These are phyloP conservation scores for Xylaria flabelliformis DNA, from an alignment of 495 filamentous ascomycete genomes.

Conservation along the genomic window DNA sequence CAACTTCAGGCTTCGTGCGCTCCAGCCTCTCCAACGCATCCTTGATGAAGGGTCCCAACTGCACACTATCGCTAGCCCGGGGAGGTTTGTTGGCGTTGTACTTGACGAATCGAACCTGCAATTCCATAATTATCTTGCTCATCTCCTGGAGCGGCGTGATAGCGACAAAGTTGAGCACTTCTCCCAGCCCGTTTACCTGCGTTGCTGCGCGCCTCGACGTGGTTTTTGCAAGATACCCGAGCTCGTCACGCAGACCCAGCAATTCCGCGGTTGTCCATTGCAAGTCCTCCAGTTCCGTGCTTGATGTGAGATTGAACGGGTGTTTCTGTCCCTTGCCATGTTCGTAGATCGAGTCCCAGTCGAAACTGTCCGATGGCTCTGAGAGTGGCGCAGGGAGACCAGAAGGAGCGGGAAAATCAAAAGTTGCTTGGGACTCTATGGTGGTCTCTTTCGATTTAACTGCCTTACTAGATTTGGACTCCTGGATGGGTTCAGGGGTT, in stretches of 20 bases:
- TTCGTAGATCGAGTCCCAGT: neutral
- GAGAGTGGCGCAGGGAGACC: neutral
- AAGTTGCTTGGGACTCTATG: neutral
- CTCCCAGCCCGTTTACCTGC: neutral
- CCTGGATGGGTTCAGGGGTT: neutral
- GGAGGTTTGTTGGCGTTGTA: neutral
- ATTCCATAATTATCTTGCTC: neutral
- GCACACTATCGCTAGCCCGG: neutral
- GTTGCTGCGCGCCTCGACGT: no score
- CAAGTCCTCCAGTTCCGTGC: neutral
- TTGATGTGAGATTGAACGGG: conserved; percentile 6
- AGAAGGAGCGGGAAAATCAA: neutral
- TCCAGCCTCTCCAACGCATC: neutral
- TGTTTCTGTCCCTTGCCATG: neutral
- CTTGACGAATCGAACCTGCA: neutral
- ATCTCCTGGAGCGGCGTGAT: neutral
- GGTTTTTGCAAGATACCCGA: neutral
- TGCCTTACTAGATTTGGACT: neutral
- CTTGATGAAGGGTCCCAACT: neutral
- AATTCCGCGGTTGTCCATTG: neutral
- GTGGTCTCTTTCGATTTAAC: neutral
- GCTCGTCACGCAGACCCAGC: neutral
- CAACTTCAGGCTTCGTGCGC: neutral
- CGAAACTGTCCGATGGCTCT: neutral
- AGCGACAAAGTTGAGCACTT: neutral